Conservation (phyloP, 1,284 basidiomycete species). For the Trichosporon sp. region DNA sequence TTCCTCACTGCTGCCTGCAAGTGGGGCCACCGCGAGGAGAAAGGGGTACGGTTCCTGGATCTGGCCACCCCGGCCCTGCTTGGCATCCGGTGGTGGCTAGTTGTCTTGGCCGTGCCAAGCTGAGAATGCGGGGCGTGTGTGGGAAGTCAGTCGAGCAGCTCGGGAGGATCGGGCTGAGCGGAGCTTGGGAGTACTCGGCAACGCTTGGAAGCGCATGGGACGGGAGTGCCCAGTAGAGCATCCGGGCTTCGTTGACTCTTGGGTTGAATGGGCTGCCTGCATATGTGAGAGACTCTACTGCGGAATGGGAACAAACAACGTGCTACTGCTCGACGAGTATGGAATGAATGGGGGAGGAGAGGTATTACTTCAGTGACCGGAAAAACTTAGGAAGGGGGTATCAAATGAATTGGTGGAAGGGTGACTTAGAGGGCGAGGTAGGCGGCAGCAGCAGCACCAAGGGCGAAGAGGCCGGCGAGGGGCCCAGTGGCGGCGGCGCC, state of each 20-base stretch:
- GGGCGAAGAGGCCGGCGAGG: not conserved
- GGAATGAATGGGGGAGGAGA: not conserved
- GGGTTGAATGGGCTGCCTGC: not conserved
- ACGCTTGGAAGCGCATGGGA: conserved; percentile 5
- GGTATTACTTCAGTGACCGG: not conserved
- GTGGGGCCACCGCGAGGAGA: too few species aligned
- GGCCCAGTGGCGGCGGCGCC: not conserved
- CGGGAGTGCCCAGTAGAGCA: not conserved
- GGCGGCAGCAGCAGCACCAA: not conserved
- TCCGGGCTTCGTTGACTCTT: not conserved
- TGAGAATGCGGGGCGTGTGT: not conserved
- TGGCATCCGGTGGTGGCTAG: not conserved
- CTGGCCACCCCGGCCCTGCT: conserved; percentile 2
- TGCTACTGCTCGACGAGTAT: not conserved
- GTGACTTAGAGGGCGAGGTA: not conserved
- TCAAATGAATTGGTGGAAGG: not conserved
- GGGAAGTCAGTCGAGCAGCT: not conserved
- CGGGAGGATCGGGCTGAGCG: not conserved
- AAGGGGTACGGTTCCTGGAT: not conserved
- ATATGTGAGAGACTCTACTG: not conserved
- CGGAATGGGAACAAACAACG: not conserved
- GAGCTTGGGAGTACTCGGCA: not conserved
- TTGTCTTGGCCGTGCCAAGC: not conserved
- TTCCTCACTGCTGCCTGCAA: not conserved
- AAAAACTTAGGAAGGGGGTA: not conserved